A percentile compares a stretch with the other conserved stretches of the same genome.
phyloP scores from a whole-genome alignment of 345 rosid genomes.

The Rhodomyrtus tomentosa region DNA sequence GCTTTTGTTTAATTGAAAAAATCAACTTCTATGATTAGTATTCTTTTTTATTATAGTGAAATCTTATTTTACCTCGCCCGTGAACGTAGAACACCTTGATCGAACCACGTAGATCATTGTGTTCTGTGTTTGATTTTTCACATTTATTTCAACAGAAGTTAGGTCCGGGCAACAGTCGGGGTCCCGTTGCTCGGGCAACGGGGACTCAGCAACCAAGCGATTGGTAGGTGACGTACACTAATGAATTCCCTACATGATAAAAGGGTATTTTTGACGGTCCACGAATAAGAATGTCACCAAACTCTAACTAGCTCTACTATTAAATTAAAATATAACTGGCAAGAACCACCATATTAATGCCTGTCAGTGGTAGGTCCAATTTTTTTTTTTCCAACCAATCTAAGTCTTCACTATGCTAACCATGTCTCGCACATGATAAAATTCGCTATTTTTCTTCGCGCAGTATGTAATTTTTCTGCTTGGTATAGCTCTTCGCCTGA shows the following conservation, averaged over 20 bases:
- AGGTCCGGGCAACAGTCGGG: not conserved
- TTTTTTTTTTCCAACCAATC: not conserved
- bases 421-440: not conserved
- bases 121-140: too few relatives aligned
- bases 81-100: too few relatives aligned
- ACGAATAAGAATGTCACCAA: not conserved
- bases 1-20: too few relatives aligned
- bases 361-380: not conserved
- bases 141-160: too few relatives aligned
- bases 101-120: too few relatives aligned
- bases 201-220: not conserved
- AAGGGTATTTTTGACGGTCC: not conserved
- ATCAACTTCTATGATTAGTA: too few relatives aligned
- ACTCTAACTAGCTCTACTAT: not conserved
- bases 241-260: not conserved
- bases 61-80: too few relatives aligned
- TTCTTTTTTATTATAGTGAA: too few relatives aligned
- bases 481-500: not conserved
- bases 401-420: not conserved
- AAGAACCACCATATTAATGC: not conserved
- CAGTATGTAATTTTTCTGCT: not conserved
- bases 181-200: not conserved
- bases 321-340: too few relatives aligned
- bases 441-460: not conserved
- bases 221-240: not conserved